Base-by-base conservation (phyloP, 345 rosid species). In the Arabis alpina region DNA sequence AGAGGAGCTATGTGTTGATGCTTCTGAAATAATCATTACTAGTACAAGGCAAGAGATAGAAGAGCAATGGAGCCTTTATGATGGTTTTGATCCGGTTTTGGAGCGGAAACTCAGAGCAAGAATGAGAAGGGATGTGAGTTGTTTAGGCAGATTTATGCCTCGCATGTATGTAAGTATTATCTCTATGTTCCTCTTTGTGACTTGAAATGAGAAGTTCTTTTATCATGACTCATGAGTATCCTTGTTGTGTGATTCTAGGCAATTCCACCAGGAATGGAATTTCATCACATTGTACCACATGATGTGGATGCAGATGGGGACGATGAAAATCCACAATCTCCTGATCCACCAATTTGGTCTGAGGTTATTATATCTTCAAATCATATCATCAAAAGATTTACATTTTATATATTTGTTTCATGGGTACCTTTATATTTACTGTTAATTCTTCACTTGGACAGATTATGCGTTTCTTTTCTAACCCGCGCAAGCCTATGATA, bases 181-280 rank as follows among this genome's bases (percentile, higher is more conserved):
- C 36, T 56, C 63, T 61, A 9, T 61, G 37, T 48, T 56, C 25
- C 32, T 47, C 37, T 40, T 9, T 50, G 53, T 28, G 19, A 32
- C n/a, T 57, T n/a, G 12, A 23, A 61, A 9, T 10, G 77, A 49
- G 30, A 56, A 55, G 4, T 4, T 6, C 1, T 54, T 41, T 12
- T 34, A 8, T 41, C 59, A 16, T 42, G 43, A 9, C 19, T 57
- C 25, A 76, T 51, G 45, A 44, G 34, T 50, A 51, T 36, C 52
- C 25, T 59, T 58, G 24, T 34, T 9, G 1, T 71, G 57, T 71
- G 47, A 36, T 68, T 72, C 34, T 77, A 93, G 98, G 85, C 80
- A 41, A 93, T 93, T 79, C 97, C 98, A 78, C 98, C 97, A 32
- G 97, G 98, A 67, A 93, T 90, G 94, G 98, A 93, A 66, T 90